phyloP scores from a whole-genome alignment of 352 stramenopile species.

The Globisporangium splendens region DNA sequence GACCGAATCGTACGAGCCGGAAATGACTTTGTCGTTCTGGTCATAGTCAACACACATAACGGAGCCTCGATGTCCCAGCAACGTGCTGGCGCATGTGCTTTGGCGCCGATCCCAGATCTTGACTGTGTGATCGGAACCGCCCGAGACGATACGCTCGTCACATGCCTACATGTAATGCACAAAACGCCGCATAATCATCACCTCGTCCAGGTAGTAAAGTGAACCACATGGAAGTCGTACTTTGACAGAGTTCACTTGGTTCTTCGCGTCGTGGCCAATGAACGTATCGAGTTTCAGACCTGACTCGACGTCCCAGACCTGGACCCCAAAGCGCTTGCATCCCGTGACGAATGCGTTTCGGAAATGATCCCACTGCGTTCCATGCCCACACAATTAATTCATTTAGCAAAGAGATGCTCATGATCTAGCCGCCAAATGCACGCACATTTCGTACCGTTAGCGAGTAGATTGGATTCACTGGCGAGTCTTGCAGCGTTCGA shows the following conservation, averaged over 20 bases:
- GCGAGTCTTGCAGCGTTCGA: constrained; percentile 16
- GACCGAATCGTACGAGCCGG: constrained; percentile 26
- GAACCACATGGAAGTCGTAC: constrained; percentile 3
- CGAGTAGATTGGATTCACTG: constrained; percentile 25
- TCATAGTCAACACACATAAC: constrained; percentile 30
- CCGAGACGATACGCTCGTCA: constrained; percentile 15
- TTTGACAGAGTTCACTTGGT: constrained; percentile 28
- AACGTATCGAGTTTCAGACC: constrained; percentile 18
- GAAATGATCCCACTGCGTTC: constrained; percentile 17
- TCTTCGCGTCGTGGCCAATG: constrained; percentile 18
- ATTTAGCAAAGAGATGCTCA: background rate
- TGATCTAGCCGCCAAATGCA: background rate
- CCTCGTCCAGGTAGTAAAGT: background rate
- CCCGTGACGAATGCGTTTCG: constrained; percentile 17
- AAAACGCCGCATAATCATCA: too few relatives aligned
- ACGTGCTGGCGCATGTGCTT: constrained; percentile 12
- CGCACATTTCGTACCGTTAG: constrained; percentile 14
- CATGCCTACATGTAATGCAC: constrained; percentile 9
- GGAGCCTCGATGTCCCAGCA: constrained; percentile 18
- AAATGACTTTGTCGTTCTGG: constrained; percentile 18
- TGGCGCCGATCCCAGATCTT: constrained; percentile 31
- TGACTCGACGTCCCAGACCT: constrained; percentile 23
- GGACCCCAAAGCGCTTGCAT: constrained; percentile 20
- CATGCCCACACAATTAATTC: background rate
- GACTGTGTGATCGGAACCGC: constrained; percentile 22